Conservation (phyloP, 164 flowering plant species). For the Nelumbo lutea region DNA sequence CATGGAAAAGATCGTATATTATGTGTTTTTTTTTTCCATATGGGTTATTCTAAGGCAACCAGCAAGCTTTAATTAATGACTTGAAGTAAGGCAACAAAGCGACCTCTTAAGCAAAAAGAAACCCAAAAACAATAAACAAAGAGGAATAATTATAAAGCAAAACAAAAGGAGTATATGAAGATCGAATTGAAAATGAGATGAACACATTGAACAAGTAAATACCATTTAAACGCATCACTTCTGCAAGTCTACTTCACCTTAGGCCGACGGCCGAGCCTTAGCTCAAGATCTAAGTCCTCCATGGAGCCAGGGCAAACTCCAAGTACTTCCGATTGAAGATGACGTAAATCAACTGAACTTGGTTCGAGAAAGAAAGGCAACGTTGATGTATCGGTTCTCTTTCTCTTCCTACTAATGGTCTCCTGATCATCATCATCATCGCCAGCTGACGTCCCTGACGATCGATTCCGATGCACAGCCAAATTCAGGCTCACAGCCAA, state of each 20-base stretch:
- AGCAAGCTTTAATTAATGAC: no score
- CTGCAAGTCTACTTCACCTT: slow-evolving; percentile 33
- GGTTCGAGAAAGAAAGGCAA: slow-evolving; percentile 29
- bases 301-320: slow-evolving; percentile 27
- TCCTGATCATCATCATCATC: slow-evolving; percentile 21
- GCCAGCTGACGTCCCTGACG: slow-evolving; percentile 1
- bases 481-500: slow-evolving; percentile 35
- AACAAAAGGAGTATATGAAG: background rate
- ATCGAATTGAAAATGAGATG: background rate
- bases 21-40: no score
- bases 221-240: slow-evolving; percentile 6
- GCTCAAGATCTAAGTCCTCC: slow-evolving; percentile 83
- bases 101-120: background rate
- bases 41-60: no score
- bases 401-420: slow-evolving; percentile 32
- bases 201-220: background rate
- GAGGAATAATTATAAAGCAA: slow-evolving; percentile 1
- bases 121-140: background rate
- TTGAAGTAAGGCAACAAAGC: background rate
- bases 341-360: slow-evolving; percentile 20
- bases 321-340: slow-evolving; percentile 26
- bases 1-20: no score
- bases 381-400: slow-evolving; percentile 26
- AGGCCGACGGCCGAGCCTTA: slow-evolving; percentile 67
- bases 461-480: slow-evolving; percentile 17